phyloP scores from a whole-genome alignment of 2,329 filamentous ascomycete genomes.

The Eurotiales sp. region DNA sequence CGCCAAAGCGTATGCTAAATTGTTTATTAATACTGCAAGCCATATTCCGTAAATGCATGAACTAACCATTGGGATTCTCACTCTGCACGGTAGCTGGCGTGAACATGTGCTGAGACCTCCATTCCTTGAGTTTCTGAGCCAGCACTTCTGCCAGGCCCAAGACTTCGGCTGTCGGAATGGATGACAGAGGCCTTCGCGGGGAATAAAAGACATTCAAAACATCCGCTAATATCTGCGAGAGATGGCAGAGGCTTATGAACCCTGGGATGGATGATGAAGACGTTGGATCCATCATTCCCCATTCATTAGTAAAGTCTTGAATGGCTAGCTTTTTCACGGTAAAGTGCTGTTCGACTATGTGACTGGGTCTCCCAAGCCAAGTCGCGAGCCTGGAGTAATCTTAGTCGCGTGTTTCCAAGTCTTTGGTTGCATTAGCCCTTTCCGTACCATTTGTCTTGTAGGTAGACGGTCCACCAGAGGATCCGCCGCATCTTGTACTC shows the following conservation, averaged over 20 bases:
- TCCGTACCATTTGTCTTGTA: neutral
- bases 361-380: neutral
- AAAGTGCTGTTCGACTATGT: neutral
- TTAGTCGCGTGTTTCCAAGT: neutral
- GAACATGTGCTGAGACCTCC: neutral
- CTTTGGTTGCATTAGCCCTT: neutral
- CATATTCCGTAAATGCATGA: neutral
- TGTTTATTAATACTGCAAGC: neutral
- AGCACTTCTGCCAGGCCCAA: neutral
- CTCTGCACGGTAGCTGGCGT: neutral
- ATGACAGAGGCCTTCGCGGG: neutral
- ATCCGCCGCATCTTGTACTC: neutral
- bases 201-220: neutral
- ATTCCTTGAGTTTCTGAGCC: neutral
- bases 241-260: neutral
- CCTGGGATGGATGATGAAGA: neutral
- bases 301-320: neutral
- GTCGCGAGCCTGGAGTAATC: neutral
- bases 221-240: neutral
- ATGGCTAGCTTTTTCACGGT: neutral
- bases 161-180: neutral
- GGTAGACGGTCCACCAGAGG: neutral
- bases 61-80: neutral
- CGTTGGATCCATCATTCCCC: neutral
- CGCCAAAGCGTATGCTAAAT: neutral